These are phyloP conservation scores for Phialophora verrucosa DNA, from an alignment of 2,329 filamentous ascomycete species.

Conservation along the genomic window DNA sequence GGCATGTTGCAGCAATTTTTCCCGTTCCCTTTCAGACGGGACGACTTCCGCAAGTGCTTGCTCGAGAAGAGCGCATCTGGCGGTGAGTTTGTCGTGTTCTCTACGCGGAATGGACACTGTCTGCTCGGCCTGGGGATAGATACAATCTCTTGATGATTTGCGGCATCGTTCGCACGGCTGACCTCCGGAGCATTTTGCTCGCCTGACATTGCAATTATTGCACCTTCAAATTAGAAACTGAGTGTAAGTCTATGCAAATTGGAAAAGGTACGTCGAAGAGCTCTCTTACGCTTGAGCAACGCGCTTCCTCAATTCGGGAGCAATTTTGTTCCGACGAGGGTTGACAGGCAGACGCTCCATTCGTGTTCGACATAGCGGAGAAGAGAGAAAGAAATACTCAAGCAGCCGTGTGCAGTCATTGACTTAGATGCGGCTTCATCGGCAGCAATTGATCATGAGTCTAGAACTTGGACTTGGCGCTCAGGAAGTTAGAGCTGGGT, in stretches of 20 bases:
- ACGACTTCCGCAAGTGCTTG: conserved; percentile 34
- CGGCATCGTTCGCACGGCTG: conserved; percentile 57
- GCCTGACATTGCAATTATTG: conserved; percentile 60
- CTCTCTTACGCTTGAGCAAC: conserved; percentile 26
- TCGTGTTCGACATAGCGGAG: conserved; percentile 7
- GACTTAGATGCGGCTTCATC: neutral
- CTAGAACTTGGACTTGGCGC: neutral
- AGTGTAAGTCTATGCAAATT: conserved; percentile 4
- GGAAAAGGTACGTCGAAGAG: neutral
- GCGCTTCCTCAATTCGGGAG: conserved; percentile 24
- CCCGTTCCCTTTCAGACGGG: conserved; percentile 24
- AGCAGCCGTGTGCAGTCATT: neutral
- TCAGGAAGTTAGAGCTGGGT: neutral
- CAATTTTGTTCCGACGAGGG: conserved; percentile 24
- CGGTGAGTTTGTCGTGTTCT: conserved; percentile 52
- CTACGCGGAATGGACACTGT: conserved; percentile 52
- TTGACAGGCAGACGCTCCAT: conserved; percentile 30
- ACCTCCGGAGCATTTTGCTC: conserved; percentile 60
- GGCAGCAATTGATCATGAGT: neutral
- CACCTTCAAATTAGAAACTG: conserved; percentile 46
- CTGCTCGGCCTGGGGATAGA: conserved; percentile 55
- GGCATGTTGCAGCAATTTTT: conserved; percentile 23
- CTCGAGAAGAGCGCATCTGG: conserved; percentile 51
- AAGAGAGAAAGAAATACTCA: neutral
- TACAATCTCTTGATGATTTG: conserved; percentile 53